Conservation (phyloP, 2,329 filamentous ascomycete species). For the Aureobasidium namibiae region DNA sequence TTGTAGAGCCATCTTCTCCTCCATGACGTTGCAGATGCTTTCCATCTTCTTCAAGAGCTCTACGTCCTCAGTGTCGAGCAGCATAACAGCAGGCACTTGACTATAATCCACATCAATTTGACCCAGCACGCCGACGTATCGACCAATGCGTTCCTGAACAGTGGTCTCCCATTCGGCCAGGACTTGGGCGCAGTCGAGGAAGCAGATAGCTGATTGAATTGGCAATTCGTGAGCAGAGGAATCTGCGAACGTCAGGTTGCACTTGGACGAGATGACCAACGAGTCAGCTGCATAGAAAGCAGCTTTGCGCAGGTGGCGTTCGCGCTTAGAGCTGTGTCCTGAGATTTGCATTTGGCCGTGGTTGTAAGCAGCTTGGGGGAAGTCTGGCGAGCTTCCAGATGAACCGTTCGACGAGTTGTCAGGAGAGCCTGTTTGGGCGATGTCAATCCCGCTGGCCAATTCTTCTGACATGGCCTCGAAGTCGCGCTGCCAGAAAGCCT, state of each 20-base stretch:
- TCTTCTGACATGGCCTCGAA: constrained; percentile 89
- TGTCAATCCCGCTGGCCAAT: constrained; percentile 67
- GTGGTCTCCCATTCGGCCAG: constrained; percentile 91
- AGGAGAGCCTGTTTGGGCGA: constrained; percentile 51
- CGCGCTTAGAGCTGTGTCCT: constrained; percentile 40
- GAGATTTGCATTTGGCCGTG: constrained; percentile 24
- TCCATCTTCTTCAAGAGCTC: constrained; percentile 77
- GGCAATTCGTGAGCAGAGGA: constrained; percentile 77
- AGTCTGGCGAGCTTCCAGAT: constrained; percentile 32
- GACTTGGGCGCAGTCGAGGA: constrained; percentile 89
- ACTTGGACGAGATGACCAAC: constrained; percentile 76
- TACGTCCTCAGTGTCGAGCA: constrained; percentile 84
- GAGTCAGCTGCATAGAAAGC: constrained; percentile 92
- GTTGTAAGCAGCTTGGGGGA: background rate
- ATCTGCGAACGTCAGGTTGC: constrained; percentile 78
- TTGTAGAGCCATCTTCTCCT: constrained; percentile 59
- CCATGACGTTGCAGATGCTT: constrained; percentile 66
- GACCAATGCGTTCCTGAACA: constrained; percentile 87
- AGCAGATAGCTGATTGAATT: constrained; percentile 82
- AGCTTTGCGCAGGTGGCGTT: constrained; percentile 85
- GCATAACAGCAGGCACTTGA: constrained; percentile 78
- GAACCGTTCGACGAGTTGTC: constrained; percentile 33
- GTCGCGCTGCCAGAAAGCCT: constrained; percentile 88
- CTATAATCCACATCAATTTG: constrained; percentile 70
- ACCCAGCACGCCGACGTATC: constrained; percentile 78